phyloP scores from a whole-genome alignment of 73 alveolate genomes.

The Halteria grandinella region DNA sequence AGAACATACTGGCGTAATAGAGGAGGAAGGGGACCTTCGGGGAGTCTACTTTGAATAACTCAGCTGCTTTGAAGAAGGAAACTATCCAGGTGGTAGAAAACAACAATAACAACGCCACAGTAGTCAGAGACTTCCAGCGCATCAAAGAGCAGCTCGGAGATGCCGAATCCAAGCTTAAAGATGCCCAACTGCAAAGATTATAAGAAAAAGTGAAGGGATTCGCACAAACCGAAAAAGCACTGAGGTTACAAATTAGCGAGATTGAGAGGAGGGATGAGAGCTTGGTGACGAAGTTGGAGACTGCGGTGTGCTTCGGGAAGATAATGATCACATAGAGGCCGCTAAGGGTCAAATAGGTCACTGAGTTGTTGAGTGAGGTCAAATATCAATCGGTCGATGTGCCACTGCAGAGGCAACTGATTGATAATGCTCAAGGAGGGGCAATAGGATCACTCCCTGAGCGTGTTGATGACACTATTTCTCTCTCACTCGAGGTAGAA shows the following conservation, averaged over 20 bases:
- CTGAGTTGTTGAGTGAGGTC: not conserved
- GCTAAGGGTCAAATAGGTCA: not conserved
- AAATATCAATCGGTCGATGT: too few species aligned
- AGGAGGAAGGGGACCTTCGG: not conserved
- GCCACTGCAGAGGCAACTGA: not conserved
- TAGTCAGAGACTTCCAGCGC: slow-evolving; percentile 22
- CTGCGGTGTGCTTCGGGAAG: slow-evolving; percentile 34
- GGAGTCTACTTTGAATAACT: too few species aligned
- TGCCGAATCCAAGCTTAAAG: slow-evolving; percentile 39
- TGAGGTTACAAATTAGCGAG: slow-evolving; percentile 15
- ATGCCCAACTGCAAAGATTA: slow-evolving; percentile 26
- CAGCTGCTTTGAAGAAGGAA: not conserved
- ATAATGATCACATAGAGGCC: slow-evolving; percentile 16
- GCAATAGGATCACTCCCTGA: slow-evolving; percentile 2
- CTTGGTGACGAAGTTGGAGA: slow-evolving; percentile 9
- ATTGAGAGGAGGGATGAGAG: slow-evolving; percentile 29
- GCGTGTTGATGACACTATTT: slow-evolving; percentile 2
- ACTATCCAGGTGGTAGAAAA: not conserved
- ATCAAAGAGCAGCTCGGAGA: slow-evolving; percentile 42
- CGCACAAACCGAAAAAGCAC: slow-evolving; percentile 40
- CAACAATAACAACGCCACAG: not conserved
- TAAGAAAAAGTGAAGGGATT: slow-evolving; percentile 51
- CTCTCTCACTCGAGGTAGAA: slow-evolving; percentile 1
- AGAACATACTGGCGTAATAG: not conserved
- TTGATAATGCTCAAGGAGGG: not conserved